Conservation (phyloP, 306 rosid species). For the Neltuma alba region DNA sequence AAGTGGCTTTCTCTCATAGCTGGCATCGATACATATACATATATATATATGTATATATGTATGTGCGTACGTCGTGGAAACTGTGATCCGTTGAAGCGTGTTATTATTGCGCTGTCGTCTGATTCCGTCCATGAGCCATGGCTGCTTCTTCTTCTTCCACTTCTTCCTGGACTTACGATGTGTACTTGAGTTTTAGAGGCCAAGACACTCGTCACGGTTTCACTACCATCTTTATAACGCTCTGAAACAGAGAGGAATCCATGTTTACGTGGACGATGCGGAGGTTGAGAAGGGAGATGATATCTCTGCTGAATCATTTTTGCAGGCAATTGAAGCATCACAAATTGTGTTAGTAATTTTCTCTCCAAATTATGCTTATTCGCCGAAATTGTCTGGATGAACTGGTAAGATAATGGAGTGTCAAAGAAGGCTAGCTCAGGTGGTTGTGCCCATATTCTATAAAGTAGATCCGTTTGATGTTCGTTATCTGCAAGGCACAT, state of each 20-base stretch:
- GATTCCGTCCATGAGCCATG: too few relatives aligned
- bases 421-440: too few relatives aligned
- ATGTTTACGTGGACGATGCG: not conserved
- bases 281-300: conserved; percentile 5
- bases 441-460: not conserved
- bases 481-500: not conserved
- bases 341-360: not conserved
- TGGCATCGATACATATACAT: too few relatives aligned
- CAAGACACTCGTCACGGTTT: not conserved
- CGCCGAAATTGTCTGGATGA: conserved; percentile 29
- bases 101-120: too few relatives aligned
- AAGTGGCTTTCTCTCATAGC: too few relatives aligned
- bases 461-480: not conserved
- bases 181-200: conserved; percentile 20
- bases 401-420: not conserved
- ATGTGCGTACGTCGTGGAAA: too few relatives aligned
- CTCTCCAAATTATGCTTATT: too few relatives aligned
- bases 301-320: not conserved
- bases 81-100: too few relatives aligned
- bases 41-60: too few relatives aligned
- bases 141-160: not conserved
- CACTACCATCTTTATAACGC: not conserved
- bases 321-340: conserved; percentile 18
- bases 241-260: conserved; percentile 8
- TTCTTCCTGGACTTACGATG: not conserved